A percentile compares a stretch with the other conserved stretches of the same genome.
These are phyloP conservation scores for Starmerella asiatica DNA, from an alignment of 805 yeast species.

Conservation along the genomic window DNA sequence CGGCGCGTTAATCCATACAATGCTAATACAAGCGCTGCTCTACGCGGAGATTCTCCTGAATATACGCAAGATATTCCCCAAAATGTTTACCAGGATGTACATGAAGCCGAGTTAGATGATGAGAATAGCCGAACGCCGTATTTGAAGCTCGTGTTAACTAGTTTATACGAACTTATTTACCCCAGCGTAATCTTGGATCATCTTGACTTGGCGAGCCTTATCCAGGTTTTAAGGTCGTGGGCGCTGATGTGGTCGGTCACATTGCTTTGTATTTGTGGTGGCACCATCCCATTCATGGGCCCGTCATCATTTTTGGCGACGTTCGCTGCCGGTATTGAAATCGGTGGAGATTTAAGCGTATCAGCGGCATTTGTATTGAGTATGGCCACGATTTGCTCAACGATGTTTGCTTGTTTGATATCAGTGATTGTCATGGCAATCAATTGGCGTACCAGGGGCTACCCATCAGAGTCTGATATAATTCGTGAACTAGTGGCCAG, in stretches of 20 bases:
- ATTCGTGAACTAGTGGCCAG: constrained; percentile 7
- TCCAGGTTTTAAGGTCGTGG: constrained; percentile 22
- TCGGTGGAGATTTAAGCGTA: constrained; percentile 22
- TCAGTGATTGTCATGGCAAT: constrained; percentile 22
- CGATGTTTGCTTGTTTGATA: constrained; percentile 13
- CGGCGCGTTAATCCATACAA: too few relatives aligned
- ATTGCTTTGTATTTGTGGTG: constrained; percentile 16
- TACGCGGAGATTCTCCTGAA: too few relatives aligned
- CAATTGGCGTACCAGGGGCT: constrained; percentile 20
- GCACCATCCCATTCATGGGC: constrained; percentile 21
- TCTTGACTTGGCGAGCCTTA: constrained; percentile 20
- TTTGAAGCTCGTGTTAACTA: too few relatives aligned
- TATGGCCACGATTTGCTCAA: constrained; percentile 11
- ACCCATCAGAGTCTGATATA: constrained; percentile 11
- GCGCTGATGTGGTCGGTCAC: constrained; percentile 20
- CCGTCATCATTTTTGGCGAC: constrained; percentile 20
- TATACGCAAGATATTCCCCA: too few relatives aligned
- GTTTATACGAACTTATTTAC: constrained; percentile 6
- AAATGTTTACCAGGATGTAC: constrained; percentile 4
- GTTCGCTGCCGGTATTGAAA: constrained; percentile 20
- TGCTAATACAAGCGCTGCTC: too few relatives aligned
- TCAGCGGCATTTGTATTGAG: constrained; percentile 15
- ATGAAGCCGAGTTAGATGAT: constrained; percentile 1
- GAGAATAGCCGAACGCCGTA: not conserved
- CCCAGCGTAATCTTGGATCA: constrained; percentile 20